Conservation (phyloP, 352 stramenopile species). For the Lagenidium giganteum region DNA sequence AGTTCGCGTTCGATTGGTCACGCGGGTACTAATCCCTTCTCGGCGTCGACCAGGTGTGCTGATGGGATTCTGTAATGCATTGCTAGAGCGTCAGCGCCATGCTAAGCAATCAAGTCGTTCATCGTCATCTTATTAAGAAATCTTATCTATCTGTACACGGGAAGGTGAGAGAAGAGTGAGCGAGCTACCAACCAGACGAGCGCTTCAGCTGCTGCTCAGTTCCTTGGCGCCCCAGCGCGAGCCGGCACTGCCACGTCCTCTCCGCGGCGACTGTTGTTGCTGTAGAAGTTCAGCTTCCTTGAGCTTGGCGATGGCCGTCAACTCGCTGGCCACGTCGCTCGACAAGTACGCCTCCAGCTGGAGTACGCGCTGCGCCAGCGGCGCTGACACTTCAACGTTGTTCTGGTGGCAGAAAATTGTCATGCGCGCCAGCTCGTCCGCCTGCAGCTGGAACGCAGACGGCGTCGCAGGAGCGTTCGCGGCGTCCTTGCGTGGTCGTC, state of each 20-base stretch:
- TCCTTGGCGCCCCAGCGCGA: no score
- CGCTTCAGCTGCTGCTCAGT: no score
- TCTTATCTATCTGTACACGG: no score
- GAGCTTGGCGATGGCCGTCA: slow-evolving; percentile 13
- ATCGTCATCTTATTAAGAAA: no score
- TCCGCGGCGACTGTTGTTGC: no score
- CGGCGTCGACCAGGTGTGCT: no score
- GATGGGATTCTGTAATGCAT: no score
- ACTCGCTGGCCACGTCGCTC: slow-evolving; percentile 29
- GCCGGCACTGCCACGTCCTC: no score
- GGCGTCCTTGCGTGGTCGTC: slow-evolving; percentile 14
- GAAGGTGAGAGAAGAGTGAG: no score
- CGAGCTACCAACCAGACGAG: no score
- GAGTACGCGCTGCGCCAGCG: slow-evolving; percentile 31
- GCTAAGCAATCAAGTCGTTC: no score
- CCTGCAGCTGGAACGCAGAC: slow-evolving; percentile 19
- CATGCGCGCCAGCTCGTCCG: slow-evolving; percentile 37
- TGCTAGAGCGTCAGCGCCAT: no score
- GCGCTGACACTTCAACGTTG: slow-evolving; percentile 32
- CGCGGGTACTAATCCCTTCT: slow-evolving; percentile 64
- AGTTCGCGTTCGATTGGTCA: slow-evolving; percentile 45
- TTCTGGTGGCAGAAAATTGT: slow-evolving; percentile 56
- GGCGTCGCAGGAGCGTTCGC: slow-evolving; percentile 5
- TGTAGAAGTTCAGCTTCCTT: not conserved
- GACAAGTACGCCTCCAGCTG: slow-evolving; percentile 35